phyloP scores from a whole-genome alignment of 2,329 filamentous ascomycete species.

The Colletotrichum spaethianum region DNA sequence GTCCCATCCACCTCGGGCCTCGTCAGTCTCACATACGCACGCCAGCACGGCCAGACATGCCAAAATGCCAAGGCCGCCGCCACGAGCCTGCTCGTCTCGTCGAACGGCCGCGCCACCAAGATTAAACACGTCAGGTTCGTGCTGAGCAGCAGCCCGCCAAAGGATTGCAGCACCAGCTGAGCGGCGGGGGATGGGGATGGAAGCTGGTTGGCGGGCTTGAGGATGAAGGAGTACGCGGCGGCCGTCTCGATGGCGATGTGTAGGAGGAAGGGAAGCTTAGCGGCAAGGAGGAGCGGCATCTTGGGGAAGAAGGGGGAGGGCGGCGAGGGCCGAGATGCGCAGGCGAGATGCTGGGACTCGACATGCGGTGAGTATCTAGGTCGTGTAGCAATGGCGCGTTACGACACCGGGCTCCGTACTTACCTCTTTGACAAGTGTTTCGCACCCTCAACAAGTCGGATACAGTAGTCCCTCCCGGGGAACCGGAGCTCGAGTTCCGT shows the following conservation, averaged over 20 bases:
- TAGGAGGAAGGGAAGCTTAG: conserved; percentile 53
- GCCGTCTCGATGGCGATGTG: conserved; percentile 57
- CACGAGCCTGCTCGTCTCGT: conserved; percentile 51
- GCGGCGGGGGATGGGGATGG: conserved; percentile 56
- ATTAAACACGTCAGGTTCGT: conserved; percentile 60
- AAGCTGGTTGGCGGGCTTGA: conserved; percentile 59
- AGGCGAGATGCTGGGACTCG: background rate
- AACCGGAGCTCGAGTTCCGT: background rate
- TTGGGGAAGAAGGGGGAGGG: background rate
- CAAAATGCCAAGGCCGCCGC: conserved; percentile 61
- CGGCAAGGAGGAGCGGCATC: conserved; percentile 42
- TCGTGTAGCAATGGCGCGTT: background rate
- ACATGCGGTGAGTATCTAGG: background rate
- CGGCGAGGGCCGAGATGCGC: background rate
- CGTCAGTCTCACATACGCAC: conserved; percentile 56
- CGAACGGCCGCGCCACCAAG: conserved; percentile 51
- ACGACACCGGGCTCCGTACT: background rate
- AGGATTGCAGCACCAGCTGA: conserved; percentile 60
- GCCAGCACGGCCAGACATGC: conserved; percentile 63
- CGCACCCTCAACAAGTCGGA: background rate
- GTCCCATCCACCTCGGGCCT: conserved; percentile 33
- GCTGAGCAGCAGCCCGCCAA: conserved; percentile 63
- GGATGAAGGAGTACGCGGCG: conserved; percentile 63
- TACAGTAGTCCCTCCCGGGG: background rate
- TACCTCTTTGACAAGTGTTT: background rate